These are phyloP conservation scores for Pichia heedii DNA, from an alignment of 805 yeast species.

Conservation along the genomic window DNA sequence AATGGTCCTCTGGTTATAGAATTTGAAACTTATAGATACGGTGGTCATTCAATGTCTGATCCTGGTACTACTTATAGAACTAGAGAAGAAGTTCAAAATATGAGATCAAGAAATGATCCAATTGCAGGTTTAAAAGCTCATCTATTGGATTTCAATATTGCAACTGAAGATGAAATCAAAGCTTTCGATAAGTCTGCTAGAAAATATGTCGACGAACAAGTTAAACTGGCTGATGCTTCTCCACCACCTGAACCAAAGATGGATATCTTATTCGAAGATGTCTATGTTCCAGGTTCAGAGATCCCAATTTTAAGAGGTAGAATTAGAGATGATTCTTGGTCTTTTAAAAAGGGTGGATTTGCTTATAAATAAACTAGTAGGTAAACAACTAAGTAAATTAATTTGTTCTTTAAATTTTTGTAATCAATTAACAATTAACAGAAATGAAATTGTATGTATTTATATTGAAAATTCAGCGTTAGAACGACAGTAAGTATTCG, in stretches of 20 bases:
- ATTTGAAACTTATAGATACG: conserved; percentile 98
- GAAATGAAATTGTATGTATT: too few relatives aligned
- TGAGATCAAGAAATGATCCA: conserved; percentile 98
- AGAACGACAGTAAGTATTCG: too few relatives aligned
- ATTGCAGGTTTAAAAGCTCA: conserved; percentile 91
- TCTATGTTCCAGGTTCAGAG: conserved; percentile 91
- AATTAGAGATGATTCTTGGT: conserved; percentile 91
- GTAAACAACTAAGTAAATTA: background rate
- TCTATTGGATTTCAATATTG: conserved; percentile 71
- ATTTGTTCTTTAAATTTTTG: too few relatives aligned
- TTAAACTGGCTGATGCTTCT: conserved; percentile 84
- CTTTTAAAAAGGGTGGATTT: conserved; percentile 31
- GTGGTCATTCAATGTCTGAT: conserved; percentile 99
- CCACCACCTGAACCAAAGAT: conserved; percentile 94
- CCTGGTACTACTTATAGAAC: conserved; percentile 99
- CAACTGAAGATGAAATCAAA: conserved; percentile 92
- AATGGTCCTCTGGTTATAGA: conserved; percentile 95
- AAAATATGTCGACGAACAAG: conserved; percentile 90
- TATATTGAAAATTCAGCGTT: too few relatives aligned
- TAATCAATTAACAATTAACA: too few relatives aligned
- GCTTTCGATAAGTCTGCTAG: conserved; percentile 93
- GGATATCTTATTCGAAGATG: conserved; percentile 93
- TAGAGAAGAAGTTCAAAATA: conserved; percentile 98
- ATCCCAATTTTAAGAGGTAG: conserved; percentile 92
- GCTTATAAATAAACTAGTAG: conserved; percentile 28